Percentiles rank a stretch among this genome's conserved stretches.
Evolutionary conservation across 768 basidiomycete genomes (phyloP).

Genomic region (Kwoniella heveanensis): DNA sequence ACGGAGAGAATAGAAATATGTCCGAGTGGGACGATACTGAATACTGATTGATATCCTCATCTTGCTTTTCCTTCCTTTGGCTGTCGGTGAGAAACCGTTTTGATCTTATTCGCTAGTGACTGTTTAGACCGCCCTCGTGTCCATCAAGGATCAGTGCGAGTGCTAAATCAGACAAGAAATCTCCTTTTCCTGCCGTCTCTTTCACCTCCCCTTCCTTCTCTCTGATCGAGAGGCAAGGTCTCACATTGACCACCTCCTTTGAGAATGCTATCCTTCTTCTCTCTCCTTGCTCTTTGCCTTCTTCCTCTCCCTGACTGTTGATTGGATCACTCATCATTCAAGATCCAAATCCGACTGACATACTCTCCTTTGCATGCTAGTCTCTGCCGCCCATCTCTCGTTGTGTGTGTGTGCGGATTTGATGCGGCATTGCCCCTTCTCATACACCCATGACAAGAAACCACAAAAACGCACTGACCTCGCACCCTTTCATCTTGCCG

Average conservation of each 20-base stretch:
- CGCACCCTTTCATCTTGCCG: conserved; percentile 1
- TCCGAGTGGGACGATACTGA: too few species aligned
- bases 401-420: neutral
- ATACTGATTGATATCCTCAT: too few species aligned
- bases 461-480: neutral
- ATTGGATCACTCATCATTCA: neutral
- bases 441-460: too few species aligned
- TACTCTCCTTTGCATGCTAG: neutral
- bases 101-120: neutral
- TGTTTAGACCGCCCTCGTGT: neutral
- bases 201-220: neutral
- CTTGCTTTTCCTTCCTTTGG: neutral
- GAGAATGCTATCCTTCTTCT: neutral
- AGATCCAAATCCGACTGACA: neutral
- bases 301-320: neutral
- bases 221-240: neutral
- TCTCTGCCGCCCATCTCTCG: neutral
- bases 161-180: neutral
- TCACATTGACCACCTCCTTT: neutral
- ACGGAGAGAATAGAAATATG: too few species aligned
- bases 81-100: neutral
- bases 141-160: neutral
- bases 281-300: neutral
- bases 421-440: neutral
- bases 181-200: neutral